Percentiles rank a stretch among this genome's conserved stretches.
phyloP scores from a whole-genome alignment of 148 eudicot genomes.

The Bassia scoparia region DNA sequence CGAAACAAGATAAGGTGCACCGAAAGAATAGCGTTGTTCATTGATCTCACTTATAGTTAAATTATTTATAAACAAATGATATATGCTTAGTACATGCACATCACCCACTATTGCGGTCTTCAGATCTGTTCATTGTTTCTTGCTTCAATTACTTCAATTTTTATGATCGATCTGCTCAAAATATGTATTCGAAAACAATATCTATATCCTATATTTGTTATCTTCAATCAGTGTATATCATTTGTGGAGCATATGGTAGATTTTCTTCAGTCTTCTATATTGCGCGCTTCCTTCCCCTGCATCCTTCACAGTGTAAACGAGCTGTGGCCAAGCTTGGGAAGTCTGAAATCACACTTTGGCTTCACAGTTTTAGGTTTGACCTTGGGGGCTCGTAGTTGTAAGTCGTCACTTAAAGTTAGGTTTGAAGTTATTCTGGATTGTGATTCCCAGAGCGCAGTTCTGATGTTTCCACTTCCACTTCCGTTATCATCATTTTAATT shows the following conservation, averaged over 20 bases:
- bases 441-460: no score
- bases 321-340: background rate
- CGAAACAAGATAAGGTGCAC: slow-evolving; percentile 29
- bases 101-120: slow-evolving; percentile 2
- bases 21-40: slow-evolving; percentile 16
- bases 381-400: no score
- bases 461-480: no score
- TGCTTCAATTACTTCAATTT: slow-evolving; percentile 8
- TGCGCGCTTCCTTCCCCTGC: no score
- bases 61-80: slow-evolving; percentile 6
- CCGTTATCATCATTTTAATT: no score
- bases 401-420: no score
- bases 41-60: slow-evolving; percentile 13
- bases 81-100: slow-evolving; percentile 11
- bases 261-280: no score
- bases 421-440: no score
- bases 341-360: no score
- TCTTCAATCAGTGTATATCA: background rate
- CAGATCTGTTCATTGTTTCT: slow-evolving; percentile 14
- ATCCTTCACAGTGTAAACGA: background rate
- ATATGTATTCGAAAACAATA: slow-evolving; percentile 8
- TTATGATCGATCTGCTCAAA: background rate
- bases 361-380: no score
- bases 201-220: slow-evolving; percentile 3
- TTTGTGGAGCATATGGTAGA: background rate